Percentiles rank a stretch among this genome's conserved stretches.
These are phyloP conservation scores for Craspedostauros australis DNA, from an alignment of 108 stramenopile species.

Conservation along the genomic window DNA sequence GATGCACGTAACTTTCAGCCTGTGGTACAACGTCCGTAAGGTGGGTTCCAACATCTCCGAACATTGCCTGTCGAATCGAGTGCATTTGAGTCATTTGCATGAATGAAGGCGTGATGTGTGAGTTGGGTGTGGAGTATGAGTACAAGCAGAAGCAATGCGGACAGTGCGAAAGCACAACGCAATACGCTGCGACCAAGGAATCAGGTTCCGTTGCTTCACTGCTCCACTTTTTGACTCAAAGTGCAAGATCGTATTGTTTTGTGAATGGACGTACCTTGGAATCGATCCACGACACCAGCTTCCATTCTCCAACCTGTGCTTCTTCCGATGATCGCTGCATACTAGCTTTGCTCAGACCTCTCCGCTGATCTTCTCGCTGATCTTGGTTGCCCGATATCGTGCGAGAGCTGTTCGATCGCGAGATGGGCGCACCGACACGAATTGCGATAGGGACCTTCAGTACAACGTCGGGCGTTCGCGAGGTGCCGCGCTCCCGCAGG, in stretches of 20 bases:
- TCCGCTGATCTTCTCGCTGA: conserved; percentile 12
- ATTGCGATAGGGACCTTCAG: conserved; percentile 48
- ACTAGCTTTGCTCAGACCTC: no score
- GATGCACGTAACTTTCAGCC: conserved; percentile 64
- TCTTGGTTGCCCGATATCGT: background rate
- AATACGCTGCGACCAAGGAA: conserved; percentile 57
- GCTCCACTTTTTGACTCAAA: conserved; percentile 2
- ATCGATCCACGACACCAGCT: conserved; percentile 81
- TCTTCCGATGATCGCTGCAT: no score
- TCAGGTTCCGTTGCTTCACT: conserved; percentile 46
- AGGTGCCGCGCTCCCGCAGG: conserved; percentile 57
- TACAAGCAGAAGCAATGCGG: conserved; percentile 8
- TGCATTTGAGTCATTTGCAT: no score
- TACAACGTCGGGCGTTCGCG: conserved; percentile 73
- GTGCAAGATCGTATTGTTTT: no score
- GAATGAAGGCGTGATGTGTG: no score
- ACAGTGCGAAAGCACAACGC: no score
- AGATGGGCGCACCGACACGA: conserved; percentile 14
- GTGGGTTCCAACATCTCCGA: conserved; percentile 64
- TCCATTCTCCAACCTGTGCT: conserved; percentile 72
- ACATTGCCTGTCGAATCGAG: conserved; percentile 57
- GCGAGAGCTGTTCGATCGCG: background rate
- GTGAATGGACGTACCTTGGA: no score
- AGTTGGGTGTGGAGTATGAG: conserved; percentile 7
- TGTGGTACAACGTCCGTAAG: conserved; percentile 52